phyloP scores from a whole-genome alignment of 345 rosid species.

The Eutrema heterophyllum region DNA sequence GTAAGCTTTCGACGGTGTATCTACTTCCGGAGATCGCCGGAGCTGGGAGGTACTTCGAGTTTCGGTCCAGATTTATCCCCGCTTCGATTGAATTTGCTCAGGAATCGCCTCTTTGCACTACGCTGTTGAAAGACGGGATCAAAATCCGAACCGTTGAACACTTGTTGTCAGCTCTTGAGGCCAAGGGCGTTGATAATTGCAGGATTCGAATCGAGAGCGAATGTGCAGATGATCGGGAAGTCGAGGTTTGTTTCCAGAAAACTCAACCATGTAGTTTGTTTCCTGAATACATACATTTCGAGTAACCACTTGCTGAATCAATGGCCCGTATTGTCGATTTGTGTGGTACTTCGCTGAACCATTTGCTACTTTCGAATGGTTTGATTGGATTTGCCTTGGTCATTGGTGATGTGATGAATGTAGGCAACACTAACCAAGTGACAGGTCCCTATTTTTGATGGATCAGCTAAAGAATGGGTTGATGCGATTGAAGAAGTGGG shows the following conservation, averaged over 20 bases:
- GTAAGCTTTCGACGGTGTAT: conserved; percentile 55
- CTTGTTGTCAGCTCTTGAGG: conserved; percentile 85
- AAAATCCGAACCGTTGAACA: conserved; percentile 77
- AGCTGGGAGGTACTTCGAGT: conserved; percentile 60
- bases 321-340: background rate
- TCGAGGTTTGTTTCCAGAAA: conserved; percentile 41
- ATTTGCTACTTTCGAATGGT: background rate
- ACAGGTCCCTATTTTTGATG: conserved; percentile 88
- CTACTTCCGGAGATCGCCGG: conserved; percentile 65
- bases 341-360: background rate
- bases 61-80: conserved; percentile 45
- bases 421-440: conserved; percentile 16
- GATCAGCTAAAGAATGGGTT: conserved; percentile 78
- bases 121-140: conserved; percentile 51
- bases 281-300: background rate
- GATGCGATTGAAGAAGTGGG: conserved; percentile 62
- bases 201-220: conserved; percentile 47
- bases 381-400: background rate
- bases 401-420: background rate
- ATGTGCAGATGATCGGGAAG: conserved; percentile 35
- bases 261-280: too few species aligned
- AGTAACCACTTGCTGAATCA: background rate
- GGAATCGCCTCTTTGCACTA: conserved; percentile 67
- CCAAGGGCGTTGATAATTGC: conserved; percentile 71
- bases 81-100: conserved; percentile 58